Evolutionary conservation across 2,329 filamentous ascomycete species (phyloP).

Genomic region (Colletotrichum godetiae): DNA sequence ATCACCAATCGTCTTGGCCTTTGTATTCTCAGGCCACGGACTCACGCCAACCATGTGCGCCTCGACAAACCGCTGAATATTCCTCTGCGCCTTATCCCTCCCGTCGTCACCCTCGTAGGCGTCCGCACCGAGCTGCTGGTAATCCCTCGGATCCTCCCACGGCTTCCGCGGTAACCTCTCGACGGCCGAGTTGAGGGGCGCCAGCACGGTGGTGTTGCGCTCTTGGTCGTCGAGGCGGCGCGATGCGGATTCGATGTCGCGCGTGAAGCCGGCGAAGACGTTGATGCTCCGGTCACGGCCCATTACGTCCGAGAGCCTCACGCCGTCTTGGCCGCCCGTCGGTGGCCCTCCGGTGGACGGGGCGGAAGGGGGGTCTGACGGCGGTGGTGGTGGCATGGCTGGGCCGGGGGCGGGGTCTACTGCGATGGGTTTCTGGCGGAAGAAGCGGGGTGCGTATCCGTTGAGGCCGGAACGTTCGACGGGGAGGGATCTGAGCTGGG

Average conservation of each 20-base stretch:
- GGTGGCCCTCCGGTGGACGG: conserved; percentile 14
- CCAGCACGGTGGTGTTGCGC: conserved; percentile 85
- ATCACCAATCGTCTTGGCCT: conserved; percentile 73
- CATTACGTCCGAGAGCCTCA: conserved; percentile 87
- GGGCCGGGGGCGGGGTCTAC: conserved; percentile 37
- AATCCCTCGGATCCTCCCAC: conserved; percentile 84
- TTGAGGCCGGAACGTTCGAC: conserved; percentile 25
- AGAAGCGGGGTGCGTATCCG: conserved; percentile 15
- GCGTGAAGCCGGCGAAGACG: conserved; percentile 84
- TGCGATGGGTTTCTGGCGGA: conserved; percentile 35
- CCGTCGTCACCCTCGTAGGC: conserved; percentile 83
- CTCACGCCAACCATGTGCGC: conserved; percentile 81
- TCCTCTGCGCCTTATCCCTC: conserved; percentile 79
- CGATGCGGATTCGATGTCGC: conserved; percentile 78
- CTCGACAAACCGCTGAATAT: conserved; percentile 85
- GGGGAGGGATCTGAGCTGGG: conserved; percentile 23
- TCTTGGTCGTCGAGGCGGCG: conserved; percentile 74
- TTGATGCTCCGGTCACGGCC: conserved; percentile 82
- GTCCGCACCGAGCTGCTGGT: conserved; percentile 71
- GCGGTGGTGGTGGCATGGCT: conserved; percentile 40
- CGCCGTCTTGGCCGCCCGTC: conserved; percentile 51
- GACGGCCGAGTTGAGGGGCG: conserved; percentile 86
- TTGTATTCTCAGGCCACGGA: conserved; percentile 79
- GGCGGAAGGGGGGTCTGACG: conserved; percentile 38
- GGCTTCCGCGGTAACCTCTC: conserved; percentile 84